Conservation (phyloP, 306 rosid species). For the Comarum palustre region DNA sequence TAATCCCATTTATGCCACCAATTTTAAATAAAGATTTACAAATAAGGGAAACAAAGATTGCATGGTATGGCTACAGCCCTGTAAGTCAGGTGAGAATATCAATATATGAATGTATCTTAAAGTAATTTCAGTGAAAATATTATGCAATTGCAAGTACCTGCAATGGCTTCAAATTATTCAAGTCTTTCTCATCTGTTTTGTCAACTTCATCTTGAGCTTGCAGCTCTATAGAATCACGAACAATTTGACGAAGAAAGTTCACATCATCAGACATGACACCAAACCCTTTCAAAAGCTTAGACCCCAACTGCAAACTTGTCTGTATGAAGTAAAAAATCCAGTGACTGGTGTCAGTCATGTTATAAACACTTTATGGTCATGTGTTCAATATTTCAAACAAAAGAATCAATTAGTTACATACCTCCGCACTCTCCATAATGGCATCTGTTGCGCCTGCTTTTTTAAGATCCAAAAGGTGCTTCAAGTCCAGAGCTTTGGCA, state of each 20-base stretch:
- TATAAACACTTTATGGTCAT: neutral
- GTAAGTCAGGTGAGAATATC: neutral
- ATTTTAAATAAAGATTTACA: neutral
- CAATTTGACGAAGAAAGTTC: constrained; percentile 70
- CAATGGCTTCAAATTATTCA: constrained; percentile 58
- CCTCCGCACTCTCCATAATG: constrained; percentile 91
- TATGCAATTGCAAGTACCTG: constrained; percentile 57
- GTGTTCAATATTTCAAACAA: constrained; percentile 11
- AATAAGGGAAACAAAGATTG: neutral
- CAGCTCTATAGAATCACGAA: constrained; percentile 83
- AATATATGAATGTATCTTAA: neutral
- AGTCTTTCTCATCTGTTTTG: constrained; percentile 46
- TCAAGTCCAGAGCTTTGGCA: constrained; percentile 82
- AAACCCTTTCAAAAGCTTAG: constrained; percentile 89
- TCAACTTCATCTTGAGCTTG: constrained; percentile 73
- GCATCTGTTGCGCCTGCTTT: constrained; percentile 93
- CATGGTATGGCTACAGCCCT: neutral
- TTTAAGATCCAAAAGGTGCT: constrained; percentile 84
- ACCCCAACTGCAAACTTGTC: constrained; percentile 95
- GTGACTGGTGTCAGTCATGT: constrained; percentile 8
- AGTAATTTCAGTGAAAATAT: constrained; percentile 2
- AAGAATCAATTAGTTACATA: constrained; percentile 16
- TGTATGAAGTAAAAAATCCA: constrained; percentile 42
- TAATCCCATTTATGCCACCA: neutral
- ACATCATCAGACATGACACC: constrained; percentile 99